Base-by-base conservation (phyloP, 163 green algal species). In the Scenedesmus sp. region DNA sequence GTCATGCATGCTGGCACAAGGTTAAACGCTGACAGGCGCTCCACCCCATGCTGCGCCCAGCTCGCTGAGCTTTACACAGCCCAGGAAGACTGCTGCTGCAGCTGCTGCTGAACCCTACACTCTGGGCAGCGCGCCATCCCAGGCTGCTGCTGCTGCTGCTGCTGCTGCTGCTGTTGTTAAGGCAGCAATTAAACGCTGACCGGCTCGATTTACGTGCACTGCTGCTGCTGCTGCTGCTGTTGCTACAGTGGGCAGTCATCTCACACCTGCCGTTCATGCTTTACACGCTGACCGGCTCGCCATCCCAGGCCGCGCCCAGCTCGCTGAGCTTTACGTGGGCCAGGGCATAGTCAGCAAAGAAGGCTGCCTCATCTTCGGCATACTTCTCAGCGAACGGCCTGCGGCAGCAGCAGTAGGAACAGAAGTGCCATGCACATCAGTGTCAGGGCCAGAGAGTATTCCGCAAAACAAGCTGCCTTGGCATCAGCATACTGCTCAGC, bases 301-400 rank as follows among this genome's bases (percentile, higher is more conserved):
- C 94, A 15, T 96, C 93, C 96, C 96, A 99, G 85, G 97, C 89
- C 4, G 96, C 94, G 1, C 98, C 98, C 26, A 99, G 93, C 94
- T 99, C 98, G 2, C 93, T 97, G 55, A 99, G 96, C 95, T 99
- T 99, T 26, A 97, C 91, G 92, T 99, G 98, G 0, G 95, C 87
- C 62, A 93, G 84, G 0, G 93, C 94, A 86, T 99, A 99, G 91
- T 99, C 98, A 0, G 92, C 87, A 62, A 89, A 99, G 96, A 99
- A 99, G 7, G 95, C 95, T 0, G 95, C 96, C 93, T 99, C 90
- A 93, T 97, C 95, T 0, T 82, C 96, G 0, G 96, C 96, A 89
- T 99, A 99, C 95, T 98, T 97, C 94, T 99, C 97, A 16, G 97
- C 97, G 86, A 94, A 98, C 1, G 95, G 95, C 95, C 97, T 98